These are phyloP conservation scores for Cynanchum wilfordii DNA, from an alignment of 257 asterid species.

Conservation along the genomic window DNA sequence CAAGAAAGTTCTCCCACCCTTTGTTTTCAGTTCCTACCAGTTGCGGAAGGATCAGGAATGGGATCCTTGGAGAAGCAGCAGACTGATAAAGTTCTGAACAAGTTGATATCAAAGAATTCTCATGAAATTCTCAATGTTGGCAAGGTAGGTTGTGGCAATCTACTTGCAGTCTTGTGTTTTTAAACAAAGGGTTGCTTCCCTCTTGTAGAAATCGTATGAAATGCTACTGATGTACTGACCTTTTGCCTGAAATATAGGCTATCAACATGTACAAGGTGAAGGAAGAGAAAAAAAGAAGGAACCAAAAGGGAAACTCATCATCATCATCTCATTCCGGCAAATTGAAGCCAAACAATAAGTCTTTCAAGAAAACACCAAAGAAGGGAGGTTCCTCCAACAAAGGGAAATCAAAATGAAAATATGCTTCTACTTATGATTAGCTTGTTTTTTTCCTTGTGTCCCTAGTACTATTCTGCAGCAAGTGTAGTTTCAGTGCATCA, in stretches of 20 bases:
- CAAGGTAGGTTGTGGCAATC: conserved; percentile 40
- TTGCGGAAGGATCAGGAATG: conserved; percentile 93
- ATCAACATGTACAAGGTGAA: conserved; percentile 87
- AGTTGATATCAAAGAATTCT: conserved; percentile 66
- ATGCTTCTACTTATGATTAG: neutral
- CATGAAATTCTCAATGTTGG: conserved; percentile 84
- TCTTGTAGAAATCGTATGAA: neutral
- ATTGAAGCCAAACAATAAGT: conserved; percentile 53
- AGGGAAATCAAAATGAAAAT: conserved; percentile 54
- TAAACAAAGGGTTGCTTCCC: neutral
- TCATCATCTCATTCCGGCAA: conserved; percentile 38
- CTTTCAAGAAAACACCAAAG: conserved; percentile 58
- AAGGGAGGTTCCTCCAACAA: conserved; percentile 38
- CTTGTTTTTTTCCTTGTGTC: too few species aligned
- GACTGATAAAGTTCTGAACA: conserved; percentile 73
- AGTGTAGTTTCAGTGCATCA: neutral
- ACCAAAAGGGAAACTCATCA: conserved; percentile 39
- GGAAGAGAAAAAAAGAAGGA: conserved; percentile 60
- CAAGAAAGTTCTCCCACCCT: neutral
- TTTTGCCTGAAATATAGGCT: conserved; percentile 46
- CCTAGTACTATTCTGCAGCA: too few species aligned
- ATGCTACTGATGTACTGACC: neutral
- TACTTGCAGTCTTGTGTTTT: neutral
- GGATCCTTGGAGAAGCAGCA: conserved; percentile 78
- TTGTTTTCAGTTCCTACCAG: conserved; percentile 67